Conservation (phyloP, 2,329 filamentous ascomycete species). For the Arthrobotrys pseudoclavata region DNA sequence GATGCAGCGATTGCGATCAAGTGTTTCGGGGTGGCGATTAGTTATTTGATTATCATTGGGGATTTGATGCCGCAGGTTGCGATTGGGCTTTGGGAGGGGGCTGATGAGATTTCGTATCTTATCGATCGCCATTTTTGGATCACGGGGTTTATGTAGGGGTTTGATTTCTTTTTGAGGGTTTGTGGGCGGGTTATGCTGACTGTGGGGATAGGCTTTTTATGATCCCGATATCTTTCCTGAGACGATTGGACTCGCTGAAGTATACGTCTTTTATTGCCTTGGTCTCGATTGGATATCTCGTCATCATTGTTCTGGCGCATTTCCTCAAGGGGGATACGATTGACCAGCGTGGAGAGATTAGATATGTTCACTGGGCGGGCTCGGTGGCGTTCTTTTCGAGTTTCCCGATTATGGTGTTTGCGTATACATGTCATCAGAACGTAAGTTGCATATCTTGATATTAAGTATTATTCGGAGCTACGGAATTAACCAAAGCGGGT, state of each 20-base stretch:
- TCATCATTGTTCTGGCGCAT: constrained; percentile 92
- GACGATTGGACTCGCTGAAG: constrained; percentile 92
- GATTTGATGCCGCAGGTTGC: constrained; percentile 98
- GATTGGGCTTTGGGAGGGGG: constrained; percentile 78
- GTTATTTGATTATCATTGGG: constrained; percentile 96
- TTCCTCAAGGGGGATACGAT: constrained; percentile 83
- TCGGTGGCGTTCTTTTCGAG: constrained; percentile 83
- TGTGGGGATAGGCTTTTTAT: constrained; percentile 77
- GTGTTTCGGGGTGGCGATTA: constrained; percentile 76
- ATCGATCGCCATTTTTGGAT: constrained; percentile 97
- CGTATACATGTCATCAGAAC: constrained; percentile 99
- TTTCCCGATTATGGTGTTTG: constrained; percentile 95
- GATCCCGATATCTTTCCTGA: constrained; percentile 92
- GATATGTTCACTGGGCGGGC: constrained; percentile 82
- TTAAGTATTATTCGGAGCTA: constrained; percentile 18
- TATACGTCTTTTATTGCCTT: constrained; percentile 95
- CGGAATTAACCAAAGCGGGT: constrained; percentile 64
- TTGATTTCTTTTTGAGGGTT: constrained; percentile 30
- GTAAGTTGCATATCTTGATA: constrained; percentile 69
- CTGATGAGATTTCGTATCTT: constrained; percentile 78
- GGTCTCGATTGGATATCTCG: constrained; percentile 92
- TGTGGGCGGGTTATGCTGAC: not conserved
- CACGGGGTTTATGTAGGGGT: constrained; percentile 88
- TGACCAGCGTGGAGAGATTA: constrained; percentile 79
- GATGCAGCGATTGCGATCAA: constrained; percentile 97